phyloP scores from a whole-genome alignment of 371 early-diverging fungal species.

The Nematocida ausubeli region DNA sequence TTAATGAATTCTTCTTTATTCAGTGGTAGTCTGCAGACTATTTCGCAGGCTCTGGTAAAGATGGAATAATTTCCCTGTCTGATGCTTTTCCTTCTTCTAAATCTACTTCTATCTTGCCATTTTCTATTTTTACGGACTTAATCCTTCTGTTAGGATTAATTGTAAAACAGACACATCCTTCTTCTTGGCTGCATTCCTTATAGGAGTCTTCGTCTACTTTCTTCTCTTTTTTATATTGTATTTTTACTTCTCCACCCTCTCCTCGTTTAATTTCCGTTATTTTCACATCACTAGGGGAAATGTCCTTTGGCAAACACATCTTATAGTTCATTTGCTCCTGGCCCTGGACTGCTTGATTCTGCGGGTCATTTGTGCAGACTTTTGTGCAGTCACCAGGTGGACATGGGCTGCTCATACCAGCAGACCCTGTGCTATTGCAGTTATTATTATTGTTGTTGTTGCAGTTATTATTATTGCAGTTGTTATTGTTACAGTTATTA shows the following conservation, averaged over 20 bases:
- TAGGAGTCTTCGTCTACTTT: background rate
- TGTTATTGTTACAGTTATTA: background rate
- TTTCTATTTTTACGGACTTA: background rate
- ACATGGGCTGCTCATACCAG: background rate
- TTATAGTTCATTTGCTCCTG: background rate
- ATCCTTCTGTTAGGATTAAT: background rate
- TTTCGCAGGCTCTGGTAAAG: background rate
- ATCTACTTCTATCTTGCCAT: background rate
- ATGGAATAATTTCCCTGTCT: background rate
- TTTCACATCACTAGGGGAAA: conserved; percentile 15
- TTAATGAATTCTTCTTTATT: too few relatives aligned
- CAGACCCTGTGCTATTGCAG: too few relatives aligned
- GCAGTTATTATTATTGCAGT: background rate
- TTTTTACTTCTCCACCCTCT: background rate
- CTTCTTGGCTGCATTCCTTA: background rate
- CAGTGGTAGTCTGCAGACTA: too few relatives aligned
- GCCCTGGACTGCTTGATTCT: background rate
- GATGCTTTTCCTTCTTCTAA: background rate
- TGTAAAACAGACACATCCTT: background rate
- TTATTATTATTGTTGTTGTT: background rate
- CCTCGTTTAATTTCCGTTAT: background rate
- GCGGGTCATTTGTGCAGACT: background rate
- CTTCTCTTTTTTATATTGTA: conserved; percentile 38
- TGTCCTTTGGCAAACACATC: conserved; percentile 9
- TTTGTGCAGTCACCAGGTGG: too few relatives aligned